Conservation (phyloP, 768 basidiomycete genomes). For the Rhizopogon sp. region DNA sequence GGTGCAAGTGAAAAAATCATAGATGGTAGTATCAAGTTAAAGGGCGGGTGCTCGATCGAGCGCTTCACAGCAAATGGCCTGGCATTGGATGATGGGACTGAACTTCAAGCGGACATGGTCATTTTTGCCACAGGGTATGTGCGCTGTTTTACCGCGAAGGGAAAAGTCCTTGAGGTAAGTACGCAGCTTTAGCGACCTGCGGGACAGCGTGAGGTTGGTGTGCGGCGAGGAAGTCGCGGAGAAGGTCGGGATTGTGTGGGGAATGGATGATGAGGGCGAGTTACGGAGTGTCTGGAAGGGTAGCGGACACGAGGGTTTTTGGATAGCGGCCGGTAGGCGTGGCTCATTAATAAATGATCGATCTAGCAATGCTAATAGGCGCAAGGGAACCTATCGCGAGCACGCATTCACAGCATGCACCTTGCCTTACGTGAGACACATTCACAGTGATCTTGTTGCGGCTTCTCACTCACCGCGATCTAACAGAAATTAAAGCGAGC, state of each 20-base stretch:
- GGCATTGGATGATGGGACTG: constrained; percentile 22
- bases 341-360: not conserved
- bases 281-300: constrained; percentile 36
- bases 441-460: no score
- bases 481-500: constrained; percentile 25
- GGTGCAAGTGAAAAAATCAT: constrained; percentile 42
- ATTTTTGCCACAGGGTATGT: constrained; percentile 31
- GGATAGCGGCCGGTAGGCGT: constrained; percentile 20
- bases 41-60: constrained; percentile 27
- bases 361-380: not conserved
- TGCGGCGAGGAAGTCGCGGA: constrained; percentile 42
- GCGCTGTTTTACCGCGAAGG: not conserved
- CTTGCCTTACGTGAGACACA: constrained; percentile 23
- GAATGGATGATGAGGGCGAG: constrained; percentile 63
- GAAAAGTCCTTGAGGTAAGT: not conserved
- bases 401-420: constrained; percentile 24
- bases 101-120: constrained; percentile 23
- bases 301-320: constrained; percentile 31
- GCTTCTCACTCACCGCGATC: constrained; percentile 1
- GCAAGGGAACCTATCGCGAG: constrained; percentile 16
- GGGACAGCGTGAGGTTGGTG: constrained; percentile 33
- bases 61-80: constrained; percentile 24
- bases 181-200: constrained; percentile 41
- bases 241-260: constrained; percentile 55
- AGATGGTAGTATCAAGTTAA: constrained; percentile 48